Base-by-base conservation (phyloP, 2,329 filamentous ascomycete genomes). In the Ophiobolus disseminans region DNA sequence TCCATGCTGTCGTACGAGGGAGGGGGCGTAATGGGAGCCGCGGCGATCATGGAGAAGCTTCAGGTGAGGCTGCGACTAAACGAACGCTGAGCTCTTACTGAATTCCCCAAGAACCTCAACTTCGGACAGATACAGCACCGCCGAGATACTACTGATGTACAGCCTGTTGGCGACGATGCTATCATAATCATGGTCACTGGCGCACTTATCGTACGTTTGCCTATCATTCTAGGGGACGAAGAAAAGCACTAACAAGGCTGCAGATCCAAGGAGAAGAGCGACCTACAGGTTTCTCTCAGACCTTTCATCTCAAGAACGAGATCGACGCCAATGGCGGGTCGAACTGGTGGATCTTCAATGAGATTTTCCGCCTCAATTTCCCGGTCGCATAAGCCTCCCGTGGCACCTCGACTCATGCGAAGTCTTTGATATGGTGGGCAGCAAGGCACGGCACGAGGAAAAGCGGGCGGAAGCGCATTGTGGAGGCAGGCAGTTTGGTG, bases 1-100 rank as follows among this genome's bases (percentile, higher is more conserved):
- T 97, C 94, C 39, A 96, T 96, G 89, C 82, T 97, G 76, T 97
- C 93, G 40, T 97, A 97, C 69, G 91, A 97, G 82, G 86, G 82
- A 37, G 65, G 79, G 35, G 85, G 87, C 11, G 75, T 84, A 51
- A 80, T 85, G 67, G 92, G 93, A 55, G 76, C 78, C 26, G 69
- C 63, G 19, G 72, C 72, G 23, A 97, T 99, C 65, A 77, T 87
- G 45, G 86, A 90, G 75, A 97, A 97, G 82, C 84, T 97, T 54
- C 73, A 75, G 52, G 93, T 97, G 80, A 65, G 85, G 74, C 25
- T 28, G 25, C 7, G 7, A 14, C 9, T 13, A 14, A 2, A 32
- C 13, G 8, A 14, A 32, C 9, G 30, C 8, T 13, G 2, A 11
- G 16, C 30, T 32, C 9, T 14, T 14, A 32, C 10, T 13, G 3